Percentiles rank a stretch among this genome's conserved stretches.
Conservation (phyloP, 768 basidiomycete genomes). For the Tulasnella calospora region DNA sequence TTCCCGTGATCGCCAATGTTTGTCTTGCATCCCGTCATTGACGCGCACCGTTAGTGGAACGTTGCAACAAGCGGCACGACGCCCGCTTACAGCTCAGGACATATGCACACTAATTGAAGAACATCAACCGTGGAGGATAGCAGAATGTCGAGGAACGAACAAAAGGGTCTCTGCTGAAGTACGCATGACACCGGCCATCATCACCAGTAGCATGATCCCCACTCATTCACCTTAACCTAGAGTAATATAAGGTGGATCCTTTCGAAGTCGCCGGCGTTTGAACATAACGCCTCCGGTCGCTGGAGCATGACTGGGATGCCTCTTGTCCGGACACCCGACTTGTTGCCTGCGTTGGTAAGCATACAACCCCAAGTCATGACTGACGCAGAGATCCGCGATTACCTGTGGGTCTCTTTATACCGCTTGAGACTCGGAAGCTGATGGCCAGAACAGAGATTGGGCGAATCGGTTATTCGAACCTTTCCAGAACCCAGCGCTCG, state of each 20-base stretch:
- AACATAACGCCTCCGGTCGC: not conserved
- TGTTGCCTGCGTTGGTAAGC: not conserved
- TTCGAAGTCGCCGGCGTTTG: not conserved
- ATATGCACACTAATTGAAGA: not conserved
- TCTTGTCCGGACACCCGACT: not conserved
- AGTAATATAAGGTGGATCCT: not conserved
- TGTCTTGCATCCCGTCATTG: too few relatives aligned
- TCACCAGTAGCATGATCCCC: too few relatives aligned
- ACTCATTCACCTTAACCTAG: too few relatives aligned
- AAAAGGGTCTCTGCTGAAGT: not conserved
- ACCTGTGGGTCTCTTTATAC: not conserved
- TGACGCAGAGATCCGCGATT: not conserved
- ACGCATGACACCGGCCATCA: not conserved
- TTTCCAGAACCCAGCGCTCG: not conserved
- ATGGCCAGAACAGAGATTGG: not conserved
- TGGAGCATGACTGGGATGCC: not conserved
- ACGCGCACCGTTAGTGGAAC: not conserved
- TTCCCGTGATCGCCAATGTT: conserved; percentile 40
- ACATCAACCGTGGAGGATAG: not conserved
- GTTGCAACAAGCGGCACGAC: not conserved
- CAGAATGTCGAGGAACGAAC: not conserved
- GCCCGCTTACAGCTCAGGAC: not conserved
- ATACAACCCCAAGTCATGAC: not conserved
- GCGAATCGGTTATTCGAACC: not conserved
- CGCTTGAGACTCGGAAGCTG: not conserved